Evolutionary conservation across 1,284 basidiomycete species (phyloP), one percentile per base, ranked within the genome.

Genomic region (Meira miltonrushii): DNA sequence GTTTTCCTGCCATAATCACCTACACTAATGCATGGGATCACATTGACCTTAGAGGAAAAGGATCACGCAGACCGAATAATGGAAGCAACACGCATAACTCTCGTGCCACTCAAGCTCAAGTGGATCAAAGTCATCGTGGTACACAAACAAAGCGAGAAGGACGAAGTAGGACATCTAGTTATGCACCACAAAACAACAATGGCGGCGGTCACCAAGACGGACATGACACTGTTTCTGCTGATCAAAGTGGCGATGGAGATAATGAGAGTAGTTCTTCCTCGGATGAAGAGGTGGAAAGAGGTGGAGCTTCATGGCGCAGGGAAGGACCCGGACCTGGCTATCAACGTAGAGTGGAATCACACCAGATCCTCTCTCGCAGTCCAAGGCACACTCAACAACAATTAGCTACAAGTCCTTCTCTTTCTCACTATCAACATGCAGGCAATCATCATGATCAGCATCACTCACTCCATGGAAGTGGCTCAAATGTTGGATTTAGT

Each of bases 11-110:
- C 17, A 69, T 60, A 10, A 41, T 71, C 11, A 52, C 59, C 12
- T 72, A 64, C 23, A 59, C 68, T 19, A 72, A 72, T 47, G 70
- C 68, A 4, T 72, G 70, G 70, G 70, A 72, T 54, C 52, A 62
- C 46, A 64, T 49, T 3, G 39, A 53, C 4, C 12, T n/a, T 53
- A 2, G 46, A 48, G 25, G 46, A 40, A 17, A 28, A 53, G 21
- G 21, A 17, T 3, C 33, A 50, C 43, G 43, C 9, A 25, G 8
- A 25, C 4, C 43, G 3, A 17, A 25, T 44, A 44, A 44, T 17
- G 43, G 43, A 4, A 17, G 8, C 9, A 25, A 25, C 9, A 44
- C 43, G 3, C 23, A 17, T 25, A 50, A 50, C 10, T 15, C n/a
- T 50, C 13, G 47, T 17, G 47, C 47, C 2, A 13, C n/a, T 3